Base-by-base conservation (phyloP, 2,329 filamentous ascomycete genomes). In the Lachnellula willkommii region DNA sequence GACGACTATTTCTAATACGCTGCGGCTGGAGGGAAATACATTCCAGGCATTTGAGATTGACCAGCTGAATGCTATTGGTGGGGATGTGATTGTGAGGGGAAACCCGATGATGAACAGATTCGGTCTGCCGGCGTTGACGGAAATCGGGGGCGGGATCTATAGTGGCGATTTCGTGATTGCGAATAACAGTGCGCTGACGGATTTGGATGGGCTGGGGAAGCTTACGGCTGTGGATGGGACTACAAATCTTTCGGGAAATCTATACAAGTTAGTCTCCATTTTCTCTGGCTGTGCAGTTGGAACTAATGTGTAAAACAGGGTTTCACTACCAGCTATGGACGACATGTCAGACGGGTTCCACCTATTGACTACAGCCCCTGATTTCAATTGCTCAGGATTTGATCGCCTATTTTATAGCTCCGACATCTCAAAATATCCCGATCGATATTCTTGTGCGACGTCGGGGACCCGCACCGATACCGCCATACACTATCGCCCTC, bases 301-400 rank as follows among this genome's bases (percentile, higher is more conserved):
- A 36, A 5, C 9, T 14, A 24, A 15, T 14, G 24, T 43, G 50
- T 42, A 39, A 17, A 11, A 45, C 24, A 58, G 56, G 28, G 36
- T 58, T n/a, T 40, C 48, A 39, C 26, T 58, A 2, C 56, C 56
- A 20, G 42, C 22, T 22, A 26, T 58, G 8, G 20, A 26, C 4
- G 28, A 48, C 26, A 47, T 54, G 11, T 20, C 32, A 9, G 39
- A 43, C 5, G 43, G 53, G 7, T 53, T 56, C 20, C 47, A 59
- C 24, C 37, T 59, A 22, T 52, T 48, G 12, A 53, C 32, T 32
- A 50, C 50, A 14, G n/a, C 32, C 35, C 32, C 39, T 1, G 28
- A 48, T 5, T 59, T 59, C 42, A 50, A 59, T 24, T 59, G 56
- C 40, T 50, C 48, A 12, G 4, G 39, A 11, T 60, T 54, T 8